Conservation (phyloP, 2,329 filamentous ascomycete genomes). For the Epichloe glyceriae region DNA sequence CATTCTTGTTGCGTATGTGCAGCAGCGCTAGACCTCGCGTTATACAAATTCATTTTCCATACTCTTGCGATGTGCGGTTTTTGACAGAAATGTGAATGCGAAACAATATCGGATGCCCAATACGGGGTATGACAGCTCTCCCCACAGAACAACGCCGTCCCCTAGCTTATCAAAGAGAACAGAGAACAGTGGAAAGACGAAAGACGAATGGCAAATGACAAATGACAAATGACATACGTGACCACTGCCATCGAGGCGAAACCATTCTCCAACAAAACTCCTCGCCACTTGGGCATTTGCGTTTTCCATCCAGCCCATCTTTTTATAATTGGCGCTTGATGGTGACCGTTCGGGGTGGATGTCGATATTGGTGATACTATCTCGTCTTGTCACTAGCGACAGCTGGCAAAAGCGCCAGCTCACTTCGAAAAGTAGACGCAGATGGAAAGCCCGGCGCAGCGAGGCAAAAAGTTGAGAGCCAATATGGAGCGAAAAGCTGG, state of each 20-base stretch:
- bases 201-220: constrained; percentile 17
- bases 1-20: background rate
- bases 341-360: background rate
- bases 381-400: background rate
- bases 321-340: background rate
- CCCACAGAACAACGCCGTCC: background rate
- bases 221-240: constrained; percentile 47
- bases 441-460: background rate
- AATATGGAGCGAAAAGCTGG: background rate
- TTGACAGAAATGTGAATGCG: background rate
- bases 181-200: background rate
- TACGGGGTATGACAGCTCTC: background rate
- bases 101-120: background rate
- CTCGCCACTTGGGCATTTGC: constrained; percentile 47
- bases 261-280: constrained; percentile 56
- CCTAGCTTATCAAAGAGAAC: background rate
- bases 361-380: background rate
- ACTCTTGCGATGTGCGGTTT: background rate
- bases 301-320: constrained; percentile 36
- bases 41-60: background rate
- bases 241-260: constrained; percentile 69
- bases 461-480: background rate
- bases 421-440: background rate
- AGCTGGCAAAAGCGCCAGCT: background rate
- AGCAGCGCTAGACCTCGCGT: background rate